Conservation (phyloP, 495 filamentous ascomycete genomes). For the Aspergillus baeticus region DNA sequence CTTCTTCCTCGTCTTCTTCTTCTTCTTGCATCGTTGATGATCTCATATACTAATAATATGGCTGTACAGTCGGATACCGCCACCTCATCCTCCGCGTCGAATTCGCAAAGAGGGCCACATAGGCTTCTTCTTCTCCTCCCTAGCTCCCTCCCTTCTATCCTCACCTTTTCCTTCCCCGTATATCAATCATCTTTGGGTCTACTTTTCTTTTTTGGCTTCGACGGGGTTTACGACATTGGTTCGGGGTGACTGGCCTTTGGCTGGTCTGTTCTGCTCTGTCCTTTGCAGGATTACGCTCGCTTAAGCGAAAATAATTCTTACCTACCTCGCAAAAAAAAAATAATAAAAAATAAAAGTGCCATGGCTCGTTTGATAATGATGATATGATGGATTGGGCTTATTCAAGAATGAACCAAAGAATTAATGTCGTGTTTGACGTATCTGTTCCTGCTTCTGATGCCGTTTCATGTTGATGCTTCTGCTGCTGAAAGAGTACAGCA, state of each 20-base stretch:
- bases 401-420: too few species aligned
- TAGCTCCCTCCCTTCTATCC: too few species aligned
- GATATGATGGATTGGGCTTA: background rate
- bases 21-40: too few species aligned
- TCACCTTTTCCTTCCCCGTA: constrained; percentile 19
- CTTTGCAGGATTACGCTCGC: background rate
- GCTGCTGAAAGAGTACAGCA: too few species aligned
- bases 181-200: constrained; percentile 24
- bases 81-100: constrained; percentile 89
- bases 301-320: background rate
- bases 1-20: too few species aligned
- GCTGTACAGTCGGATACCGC: constrained; percentile 68
- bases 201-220: constrained; percentile 5
- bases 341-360: constrained; percentile 5
- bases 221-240: constrained; percentile 8
- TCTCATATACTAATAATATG: constrained; percentile 3
- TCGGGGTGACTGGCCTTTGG: too few species aligned
- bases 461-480: too few species aligned
- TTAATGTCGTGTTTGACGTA: too few species aligned
- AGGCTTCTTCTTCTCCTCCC: constrained; percentile 24
- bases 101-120: constrained; percentile 80
- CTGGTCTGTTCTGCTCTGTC: background rate
- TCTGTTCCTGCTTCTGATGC: too few species aligned
- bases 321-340: background rate
- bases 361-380: constrained; percentile 1